Evolutionary conservation across 441 rosid species (phyloP).

Genomic region (Erysimum cheiri): DNA sequence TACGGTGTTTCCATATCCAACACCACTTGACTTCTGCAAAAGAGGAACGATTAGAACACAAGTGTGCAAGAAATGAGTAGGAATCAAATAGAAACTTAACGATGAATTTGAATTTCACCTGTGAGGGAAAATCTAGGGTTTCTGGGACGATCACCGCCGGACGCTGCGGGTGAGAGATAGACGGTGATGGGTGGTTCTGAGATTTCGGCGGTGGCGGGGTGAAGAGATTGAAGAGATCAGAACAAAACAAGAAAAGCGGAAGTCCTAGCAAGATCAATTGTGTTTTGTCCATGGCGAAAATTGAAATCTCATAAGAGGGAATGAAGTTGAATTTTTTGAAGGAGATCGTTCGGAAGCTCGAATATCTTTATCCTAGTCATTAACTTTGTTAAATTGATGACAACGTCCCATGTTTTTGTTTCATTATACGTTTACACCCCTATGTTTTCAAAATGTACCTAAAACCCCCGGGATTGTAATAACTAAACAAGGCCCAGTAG

Average conservation of each 20-base stretch:
- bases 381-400: not conserved
- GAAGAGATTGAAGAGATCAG: constrained; percentile 66
- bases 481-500: not conserved
- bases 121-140: constrained; percentile 51
- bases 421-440: not conserved
- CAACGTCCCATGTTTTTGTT: not conserved
- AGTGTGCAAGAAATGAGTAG: constrained; percentile 25
- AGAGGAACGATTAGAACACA: constrained; percentile 23
- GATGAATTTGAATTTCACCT: constrained; percentile 40
- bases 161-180: constrained; percentile 41
- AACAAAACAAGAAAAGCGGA: constrained; percentile 58
- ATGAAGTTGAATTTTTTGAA: not conserved
- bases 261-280: constrained; percentile 59
- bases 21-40: constrained; percentile 48
- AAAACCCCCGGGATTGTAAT: not conserved
- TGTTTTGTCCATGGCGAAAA: constrained; percentile 53
- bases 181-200: constrained; percentile 44
- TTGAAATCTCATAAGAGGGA: not conserved
- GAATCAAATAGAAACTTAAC: too few species aligned
- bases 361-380: not conserved
- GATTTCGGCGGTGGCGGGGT: constrained; percentile 67
- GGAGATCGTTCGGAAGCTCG: not conserved
- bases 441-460: not conserved
- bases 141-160: constrained; percentile 40
- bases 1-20: constrained; percentile 64